A percentile compares a stretch with the other conserved stretches of the same genome.
These are phyloP conservation scores for Lactifluus volemus DNA, from an alignment of 768 basidiomycete genomes.

Conservation along the genomic window DNA sequence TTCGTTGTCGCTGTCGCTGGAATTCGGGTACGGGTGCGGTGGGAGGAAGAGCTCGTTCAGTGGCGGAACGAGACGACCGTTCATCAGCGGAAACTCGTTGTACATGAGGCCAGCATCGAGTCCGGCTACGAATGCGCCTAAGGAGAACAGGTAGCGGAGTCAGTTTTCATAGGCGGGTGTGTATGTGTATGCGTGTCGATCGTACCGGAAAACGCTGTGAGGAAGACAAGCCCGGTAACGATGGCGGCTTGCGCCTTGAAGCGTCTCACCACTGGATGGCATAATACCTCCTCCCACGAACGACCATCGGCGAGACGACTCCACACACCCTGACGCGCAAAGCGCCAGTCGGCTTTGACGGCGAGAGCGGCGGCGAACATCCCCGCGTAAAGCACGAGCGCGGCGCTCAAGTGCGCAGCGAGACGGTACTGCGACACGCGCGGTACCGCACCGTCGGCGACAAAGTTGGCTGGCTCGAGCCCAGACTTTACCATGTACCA, in stretches of 20 bases:
- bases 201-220: slow-evolving; percentile 87
- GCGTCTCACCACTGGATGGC: slow-evolving; percentile 45
- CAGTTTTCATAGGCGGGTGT: neutral
- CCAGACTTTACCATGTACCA: slow-evolving; percentile 99
- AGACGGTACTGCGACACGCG: slow-evolving; percentile 96
- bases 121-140: slow-evolving; percentile 97
- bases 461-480: slow-evolving; percentile 72
- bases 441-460: slow-evolving; percentile 76
- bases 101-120: slow-evolving; percentile 95
- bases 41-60: slow-evolving; percentile 70
- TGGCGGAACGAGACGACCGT: slow-evolving; percentile 76
- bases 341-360: slow-evolving; percentile 73
- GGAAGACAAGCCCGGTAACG: slow-evolving; percentile 70
- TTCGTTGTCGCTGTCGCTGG: slow-evolving; percentile 34
- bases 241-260: slow-evolving; percentile 53
- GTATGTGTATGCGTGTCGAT: slow-evolving; percentile 14
- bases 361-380: slow-evolving; percentile 79
- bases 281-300: slow-evolving; percentile 39
- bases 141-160: neutral
- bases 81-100: slow-evolving; percentile 98
- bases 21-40: slow-evolving; percentile 16
- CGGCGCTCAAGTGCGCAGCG: slow-evolving; percentile 89
- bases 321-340: slow-evolving; percentile 48
- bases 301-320: slow-evolving; percentile 38
- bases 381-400: slow-evolving; percentile 85